These are phyloP conservation scores for Dryadomyces quercus-mongolicae DNA, from an alignment of 2,329 filamentous ascomycete genomes.

Conservation along the genomic window DNA sequence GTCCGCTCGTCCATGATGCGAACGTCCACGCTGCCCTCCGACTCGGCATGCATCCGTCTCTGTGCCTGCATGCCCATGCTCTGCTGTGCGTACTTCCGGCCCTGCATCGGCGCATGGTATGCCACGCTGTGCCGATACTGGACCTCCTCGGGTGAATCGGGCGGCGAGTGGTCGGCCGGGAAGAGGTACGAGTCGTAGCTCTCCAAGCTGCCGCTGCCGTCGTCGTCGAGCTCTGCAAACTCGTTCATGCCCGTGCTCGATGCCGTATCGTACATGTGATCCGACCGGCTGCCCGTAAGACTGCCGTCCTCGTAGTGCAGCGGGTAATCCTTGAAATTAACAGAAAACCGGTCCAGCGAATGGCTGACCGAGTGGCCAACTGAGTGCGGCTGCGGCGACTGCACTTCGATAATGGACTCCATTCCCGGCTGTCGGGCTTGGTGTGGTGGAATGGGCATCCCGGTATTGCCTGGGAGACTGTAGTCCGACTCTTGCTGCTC, in stretches of 20 bases:
- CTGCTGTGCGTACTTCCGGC: not conserved
- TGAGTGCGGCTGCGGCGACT: conserved; percentile 2
- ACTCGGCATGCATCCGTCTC: not conserved
- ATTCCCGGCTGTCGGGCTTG: conserved; percentile 5
- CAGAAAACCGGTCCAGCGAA: not conserved
- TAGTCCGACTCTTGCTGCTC: conserved; percentile 12
- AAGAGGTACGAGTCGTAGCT: conserved; percentile 7
- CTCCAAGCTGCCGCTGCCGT: conserved; percentile 8
- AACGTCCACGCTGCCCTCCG: conserved; percentile 1
- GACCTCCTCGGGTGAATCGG: not conserved
- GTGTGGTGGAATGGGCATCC: not conserved
- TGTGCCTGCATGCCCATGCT: not conserved
- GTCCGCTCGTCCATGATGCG: not conserved
- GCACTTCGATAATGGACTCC: conserved; percentile 4
- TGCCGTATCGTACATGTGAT: conserved; percentile 10
- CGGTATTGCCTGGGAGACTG: not conserved
- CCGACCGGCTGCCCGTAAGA: not conserved
- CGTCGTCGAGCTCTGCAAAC: conserved; percentile 15
- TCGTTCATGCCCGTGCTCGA: conserved; percentile 17
- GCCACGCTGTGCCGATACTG: too few species aligned
- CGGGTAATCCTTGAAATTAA: conserved; percentile 5
- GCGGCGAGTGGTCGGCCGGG: conserved; percentile 8
- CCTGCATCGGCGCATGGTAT: not conserved
- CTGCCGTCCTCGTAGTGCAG: conserved; percentile 7
- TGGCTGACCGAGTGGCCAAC: not conserved